Evolutionary conservation across 768 basidiomycete genomes (phyloP), one percentile per base, ranked within the genome.

Genomic region (Suillus subaureus): DNA sequence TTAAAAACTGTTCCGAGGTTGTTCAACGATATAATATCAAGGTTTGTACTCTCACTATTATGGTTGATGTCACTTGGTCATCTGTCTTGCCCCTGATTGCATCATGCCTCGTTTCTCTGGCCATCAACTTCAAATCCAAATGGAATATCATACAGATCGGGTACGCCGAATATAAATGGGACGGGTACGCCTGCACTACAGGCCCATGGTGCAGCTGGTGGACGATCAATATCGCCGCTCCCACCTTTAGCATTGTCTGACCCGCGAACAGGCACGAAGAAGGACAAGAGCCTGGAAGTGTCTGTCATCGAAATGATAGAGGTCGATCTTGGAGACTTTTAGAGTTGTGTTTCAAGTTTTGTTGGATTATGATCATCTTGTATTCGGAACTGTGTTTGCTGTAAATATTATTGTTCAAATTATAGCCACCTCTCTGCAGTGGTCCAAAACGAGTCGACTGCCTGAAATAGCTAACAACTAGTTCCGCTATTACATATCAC

Each of bases 311-410:
- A 89, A 57, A 83, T 83, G 35, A 83, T 93, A 69, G 91, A 93
- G 68, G 83, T 93, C 66, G 91, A 93, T 74, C 79, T 93, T 54
- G 91, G 91, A 61, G 91, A 93, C 76, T 93, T 93, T 75, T 93
- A 80, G 76, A 72, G 51, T 60, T 55, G 12, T 56, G 18, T 65
- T 55, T 62, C 64, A 31, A 45, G 31, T 61, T 66, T 55, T 26
- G 58, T 31, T 63, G 35, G 21, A 64, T 63, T 42, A 28, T 35
- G 33, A 21, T 47, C 15, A 39, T 35, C 26, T 40, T 60, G 23
- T 18, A 42, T 60, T 31, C 11, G 39, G 40, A 31, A 26, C n/a
- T 61, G n/a, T 60, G n/a, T 58, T 58, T 23, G 39, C 28, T 60
- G 58, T 60, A 39, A 40, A 58, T 40, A 42, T 60, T 55, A 42